These are phyloP conservation scores for Boletus pseudopeckii DNA, from an alignment of 768 basidiomycete species.

Conservation along the genomic window DNA sequence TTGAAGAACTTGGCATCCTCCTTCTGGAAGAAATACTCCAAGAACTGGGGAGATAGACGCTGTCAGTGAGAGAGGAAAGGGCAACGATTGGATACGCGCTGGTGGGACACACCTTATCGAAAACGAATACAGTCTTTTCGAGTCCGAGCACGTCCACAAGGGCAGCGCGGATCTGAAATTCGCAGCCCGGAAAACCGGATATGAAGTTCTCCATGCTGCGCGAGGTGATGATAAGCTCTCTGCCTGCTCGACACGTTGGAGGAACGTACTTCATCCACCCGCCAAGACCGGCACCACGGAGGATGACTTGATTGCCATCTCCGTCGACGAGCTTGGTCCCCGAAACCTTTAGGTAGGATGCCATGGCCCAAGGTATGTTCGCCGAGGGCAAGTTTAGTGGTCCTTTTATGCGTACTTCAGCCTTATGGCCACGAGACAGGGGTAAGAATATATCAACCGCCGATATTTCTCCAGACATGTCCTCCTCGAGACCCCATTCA, in stretches of 20 bases:
- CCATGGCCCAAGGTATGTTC: conserved; percentile 10
- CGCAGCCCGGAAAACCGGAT: conserved; percentile 77
- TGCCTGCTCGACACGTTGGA: conserved; percentile 5
- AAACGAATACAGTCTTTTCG: conserved; percentile 73
- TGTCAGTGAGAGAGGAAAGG: not conserved
- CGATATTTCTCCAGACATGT: conserved; percentile 1
- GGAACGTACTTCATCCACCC: conserved; percentile 81
- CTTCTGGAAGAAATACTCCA: conserved; percentile 81
- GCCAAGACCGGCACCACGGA: conserved; percentile 74
- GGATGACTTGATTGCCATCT: conserved; percentile 52
- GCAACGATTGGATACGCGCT: not conserved
- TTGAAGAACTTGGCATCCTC: conserved; percentile 75
- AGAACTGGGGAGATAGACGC: conserved; percentile 46
- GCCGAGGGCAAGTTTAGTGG: not conserved
- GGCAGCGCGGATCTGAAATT: conserved; percentile 71
- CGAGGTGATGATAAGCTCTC: conserved; percentile 3
- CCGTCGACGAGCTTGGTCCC: conserved; percentile 61
- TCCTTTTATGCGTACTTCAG: conserved; percentile 1
- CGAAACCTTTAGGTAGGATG: conserved; percentile 50
- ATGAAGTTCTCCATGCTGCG: conserved; percentile 76
- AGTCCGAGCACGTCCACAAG: conserved; percentile 63
- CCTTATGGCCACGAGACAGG: not conserved
- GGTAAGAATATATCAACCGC: not conserved
- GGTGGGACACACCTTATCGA: conserved; percentile 60
- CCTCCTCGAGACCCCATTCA: not conserved